phyloP scores from a whole-genome alignment of 768 basidiomycete genomes.

The Tricholoma matsutake region DNA sequence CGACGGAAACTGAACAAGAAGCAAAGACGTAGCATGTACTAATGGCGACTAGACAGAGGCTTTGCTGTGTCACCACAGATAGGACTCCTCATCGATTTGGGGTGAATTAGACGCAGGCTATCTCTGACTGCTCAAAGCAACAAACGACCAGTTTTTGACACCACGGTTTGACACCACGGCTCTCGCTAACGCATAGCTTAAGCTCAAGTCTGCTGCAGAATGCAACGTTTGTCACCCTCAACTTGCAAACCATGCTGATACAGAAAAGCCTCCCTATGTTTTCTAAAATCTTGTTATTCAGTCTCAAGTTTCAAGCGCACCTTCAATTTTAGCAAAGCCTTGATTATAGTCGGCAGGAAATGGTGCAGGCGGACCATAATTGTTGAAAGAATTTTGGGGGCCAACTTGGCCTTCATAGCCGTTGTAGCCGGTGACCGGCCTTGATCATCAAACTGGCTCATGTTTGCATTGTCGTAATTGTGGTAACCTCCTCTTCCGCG shows the following conservation, averaged over 20 bases:
- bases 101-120: constrained; percentile 15
- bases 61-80: constrained; percentile 25
- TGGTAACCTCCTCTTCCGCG: constrained; percentile 55
- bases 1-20: constrained; percentile 40
- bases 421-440: constrained; percentile 62
- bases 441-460: constrained; percentile 59
- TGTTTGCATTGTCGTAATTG: constrained; percentile 48
- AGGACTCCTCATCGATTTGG: constrained; percentile 11
- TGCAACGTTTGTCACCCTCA: constrained; percentile 39
- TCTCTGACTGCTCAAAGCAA: constrained; percentile 23
- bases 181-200: constrained; percentile 47
- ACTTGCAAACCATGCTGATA: constrained; percentile 33
- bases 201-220: constrained; percentile 39
- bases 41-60: constrained; percentile 36
- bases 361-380: constrained; percentile 51
- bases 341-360: constrained; percentile 56
- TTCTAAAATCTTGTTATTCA: constrained; percentile 41
- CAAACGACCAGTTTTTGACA: no score
- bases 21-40: constrained; percentile 45
- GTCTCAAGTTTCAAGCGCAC: constrained; percentile 79
- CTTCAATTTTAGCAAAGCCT: constrained; percentile 70
- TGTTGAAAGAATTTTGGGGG: constrained; percentile 59
- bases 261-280: constrained; percentile 37
- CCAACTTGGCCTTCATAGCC: constrained; percentile 56
- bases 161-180: constrained; percentile 30